Conservation (phyloP, 2,329 filamentous ascomycete species). For the Microsporum canis region DNA sequence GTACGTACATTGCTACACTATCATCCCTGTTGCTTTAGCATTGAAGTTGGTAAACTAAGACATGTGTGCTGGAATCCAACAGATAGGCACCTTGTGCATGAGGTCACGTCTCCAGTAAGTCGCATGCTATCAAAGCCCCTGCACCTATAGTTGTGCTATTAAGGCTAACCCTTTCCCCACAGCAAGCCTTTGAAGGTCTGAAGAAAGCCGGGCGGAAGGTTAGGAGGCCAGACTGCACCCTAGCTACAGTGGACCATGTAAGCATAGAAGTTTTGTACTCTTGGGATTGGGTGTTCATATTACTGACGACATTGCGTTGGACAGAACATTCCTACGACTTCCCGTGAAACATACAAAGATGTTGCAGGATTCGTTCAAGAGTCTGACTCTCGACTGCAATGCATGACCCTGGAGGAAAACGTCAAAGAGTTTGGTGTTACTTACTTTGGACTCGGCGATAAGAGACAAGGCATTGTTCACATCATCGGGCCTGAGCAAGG, state of each 20-base stretch:
- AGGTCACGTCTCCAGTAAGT: slow-evolving; percentile 89
- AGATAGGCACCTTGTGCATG: slow-evolving; percentile 94
- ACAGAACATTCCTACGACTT: slow-evolving; percentile 85
- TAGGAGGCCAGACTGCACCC: slow-evolving; percentile 87
- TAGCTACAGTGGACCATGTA: slow-evolving; percentile 95
- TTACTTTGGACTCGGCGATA: slow-evolving; percentile 93
- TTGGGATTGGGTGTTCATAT: neutral
- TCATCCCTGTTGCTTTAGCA: neutral
- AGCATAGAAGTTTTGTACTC: neutral
- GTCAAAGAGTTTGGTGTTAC: slow-evolving; percentile 93
- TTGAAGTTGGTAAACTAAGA: neutral
- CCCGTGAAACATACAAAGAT: slow-evolving; percentile 85
- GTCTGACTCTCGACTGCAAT: slow-evolving; percentile 85
- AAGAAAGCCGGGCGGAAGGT: slow-evolving; percentile 80
- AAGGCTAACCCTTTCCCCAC: slow-evolving; percentile 14
- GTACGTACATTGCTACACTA: slow-evolving; percentile 35
- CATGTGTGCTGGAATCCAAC: slow-evolving; percentile 11
- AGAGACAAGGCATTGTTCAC: slow-evolving; percentile 95
- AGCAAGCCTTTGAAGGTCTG: slow-evolving; percentile 96
- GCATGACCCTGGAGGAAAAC: slow-evolving; percentile 91
- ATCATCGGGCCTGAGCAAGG: slow-evolving; percentile 97
- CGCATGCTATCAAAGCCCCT: slow-evolving; percentile 12
- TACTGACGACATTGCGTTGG: neutral
- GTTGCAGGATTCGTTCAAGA: slow-evolving; percentile 90
- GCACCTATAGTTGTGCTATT: neutral